phyloP scores from a whole-genome alignment of 2,329 filamentous ascomycete species.

The Colletotrichum magnum region DNA sequence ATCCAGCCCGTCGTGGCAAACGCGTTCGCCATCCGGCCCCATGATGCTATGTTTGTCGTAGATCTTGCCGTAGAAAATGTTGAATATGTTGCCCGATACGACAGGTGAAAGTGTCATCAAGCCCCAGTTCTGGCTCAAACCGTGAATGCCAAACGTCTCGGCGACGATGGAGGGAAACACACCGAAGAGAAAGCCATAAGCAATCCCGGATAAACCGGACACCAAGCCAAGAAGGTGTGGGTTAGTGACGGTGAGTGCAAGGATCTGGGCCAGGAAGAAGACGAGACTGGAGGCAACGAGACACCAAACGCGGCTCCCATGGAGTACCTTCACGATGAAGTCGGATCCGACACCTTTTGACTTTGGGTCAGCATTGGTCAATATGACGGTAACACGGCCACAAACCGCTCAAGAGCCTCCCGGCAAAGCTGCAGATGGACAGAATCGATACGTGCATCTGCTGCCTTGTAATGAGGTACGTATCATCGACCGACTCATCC shows the following conservation, averaged over 20 bases:
- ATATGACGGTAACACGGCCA: slow-evolving; percentile 25
- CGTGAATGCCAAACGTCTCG: slow-evolving; percentile 91
- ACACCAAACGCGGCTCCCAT: slow-evolving; percentile 92
- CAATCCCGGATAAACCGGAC: slow-evolving; percentile 87
- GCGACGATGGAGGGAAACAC: slow-evolving; percentile 92
- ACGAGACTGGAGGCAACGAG: slow-evolving; percentile 82
- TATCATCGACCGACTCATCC: slow-evolving; percentile 78
- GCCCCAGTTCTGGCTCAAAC: slow-evolving; percentile 95
- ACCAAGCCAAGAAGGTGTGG: slow-evolving; percentile 84
- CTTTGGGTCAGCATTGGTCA: slow-evolving; percentile 8
- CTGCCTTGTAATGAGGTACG: slow-evolving; percentile 85
- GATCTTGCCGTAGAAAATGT: slow-evolving; percentile 87
- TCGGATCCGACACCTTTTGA: slow-evolving; percentile 86
- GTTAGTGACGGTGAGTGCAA: slow-evolving; percentile 80
- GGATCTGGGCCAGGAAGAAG: slow-evolving; percentile 85
- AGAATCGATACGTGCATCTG: slow-evolving; percentile 94
- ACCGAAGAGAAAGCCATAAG: slow-evolving; percentile 94
- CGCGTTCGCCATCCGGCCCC: slow-evolving; percentile 76
- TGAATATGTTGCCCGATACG: slow-evolving; percentile 91
- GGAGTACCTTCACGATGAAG: slow-evolving; percentile 84
- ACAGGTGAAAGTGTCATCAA: slow-evolving; percentile 93
- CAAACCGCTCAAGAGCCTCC: slow-evolving; percentile 82
- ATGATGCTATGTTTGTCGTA: slow-evolving; percentile 85
- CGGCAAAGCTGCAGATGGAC: slow-evolving; percentile 89
- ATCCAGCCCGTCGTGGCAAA: slow-evolving; percentile 81